A percentile compares a stretch with the other conserved stretches of the same genome.
These are phyloP conservation scores for Setomelanomma holmii DNA, from an alignment of 2,329 filamentous ascomycete species.

Conservation along the genomic window DNA sequence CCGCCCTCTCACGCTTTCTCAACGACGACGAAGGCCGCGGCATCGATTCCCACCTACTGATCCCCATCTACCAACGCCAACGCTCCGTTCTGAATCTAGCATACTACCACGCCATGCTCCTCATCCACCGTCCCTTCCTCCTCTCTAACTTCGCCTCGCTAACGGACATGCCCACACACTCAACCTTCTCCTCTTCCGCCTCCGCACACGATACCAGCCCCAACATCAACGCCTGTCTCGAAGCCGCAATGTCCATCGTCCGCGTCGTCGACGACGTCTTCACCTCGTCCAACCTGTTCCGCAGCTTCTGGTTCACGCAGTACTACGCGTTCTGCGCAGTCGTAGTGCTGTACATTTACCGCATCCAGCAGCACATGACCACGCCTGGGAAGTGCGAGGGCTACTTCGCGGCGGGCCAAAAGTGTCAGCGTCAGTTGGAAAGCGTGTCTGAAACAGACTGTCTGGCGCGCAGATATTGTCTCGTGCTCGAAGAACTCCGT, in stretches of 20 bases:
- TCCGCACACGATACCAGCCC: conserved; percentile 25
- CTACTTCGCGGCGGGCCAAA: conserved; percentile 53
- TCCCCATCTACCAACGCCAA: conserved; percentile 61
- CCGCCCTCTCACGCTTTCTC: conserved; percentile 54
- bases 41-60: conserved; percentile 53
- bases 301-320: conserved; percentile 61
- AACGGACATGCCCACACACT: conserved; percentile 37
- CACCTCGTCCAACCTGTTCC: conserved; percentile 51
- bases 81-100: conserved; percentile 62
- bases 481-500: conserved; percentile 61
- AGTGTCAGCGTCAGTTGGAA: conserved; percentile 50
- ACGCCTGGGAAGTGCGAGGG: conserved; percentile 57
- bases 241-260: conserved; percentile 56
- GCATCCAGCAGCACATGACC: conserved; percentile 58
- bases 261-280: conserved; percentile 54
- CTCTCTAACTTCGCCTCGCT: conserved; percentile 52
- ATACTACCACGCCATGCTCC: conserved; percentile 63
- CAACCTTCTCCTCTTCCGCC: conserved; percentile 15
- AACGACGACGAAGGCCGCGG: conserved; percentile 34
- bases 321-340: conserved; percentile 64
- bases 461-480: conserved; percentile 55
- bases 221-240: conserved; percentile 55
- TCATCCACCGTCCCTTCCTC: conserved; percentile 63
- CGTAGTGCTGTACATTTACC: conserved; percentile 62
- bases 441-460: conserved; percentile 41